A percentile compares a stretch with the other conserved stretches of the same genome.
phyloP scores from a whole-genome alignment of 331 rosid genomes.

The Phaseolus coccineus region DNA sequence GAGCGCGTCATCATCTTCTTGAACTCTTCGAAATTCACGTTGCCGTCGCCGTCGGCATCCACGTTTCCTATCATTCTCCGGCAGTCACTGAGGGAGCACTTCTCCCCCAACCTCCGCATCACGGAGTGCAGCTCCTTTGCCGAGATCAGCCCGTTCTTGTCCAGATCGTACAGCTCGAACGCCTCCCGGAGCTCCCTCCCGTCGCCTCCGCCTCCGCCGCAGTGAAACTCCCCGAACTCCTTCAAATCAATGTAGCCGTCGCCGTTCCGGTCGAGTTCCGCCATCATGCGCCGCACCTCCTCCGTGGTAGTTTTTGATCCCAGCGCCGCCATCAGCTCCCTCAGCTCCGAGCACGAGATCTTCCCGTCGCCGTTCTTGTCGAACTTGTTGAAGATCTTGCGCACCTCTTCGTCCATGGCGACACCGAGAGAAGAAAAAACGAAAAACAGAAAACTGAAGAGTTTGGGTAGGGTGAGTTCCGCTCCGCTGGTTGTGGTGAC shows the following conservation, averaged over 20 bases:
- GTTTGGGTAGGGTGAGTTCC: neutral
- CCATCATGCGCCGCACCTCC: slow-evolving; percentile 77
- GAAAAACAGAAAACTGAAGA: neutral
- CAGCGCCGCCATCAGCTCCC: slow-evolving; percentile 56
- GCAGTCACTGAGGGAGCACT: slow-evolving; percentile 77
- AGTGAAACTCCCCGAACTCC: slow-evolving; percentile 77
- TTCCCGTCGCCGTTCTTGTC: slow-evolving; percentile 94
- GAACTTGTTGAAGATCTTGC: slow-evolving; percentile 78
- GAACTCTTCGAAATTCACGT: slow-evolving; percentile 92
- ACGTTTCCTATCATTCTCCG: slow-evolving; percentile 78
- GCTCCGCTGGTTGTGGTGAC: neutral
- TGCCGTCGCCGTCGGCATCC: slow-evolving; percentile 85
- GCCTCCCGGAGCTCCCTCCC: slow-evolving; percentile 80
- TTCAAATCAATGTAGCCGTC: slow-evolving; percentile 82
- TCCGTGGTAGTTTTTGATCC: slow-evolving; percentile 67
- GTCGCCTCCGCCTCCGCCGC: slow-evolving; percentile 27
- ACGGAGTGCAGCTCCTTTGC: slow-evolving; percentile 78
- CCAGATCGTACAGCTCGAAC: slow-evolving; percentile 81
- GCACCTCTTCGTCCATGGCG: slow-evolving; percentile 73
- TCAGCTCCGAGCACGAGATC: slow-evolving; percentile 77
- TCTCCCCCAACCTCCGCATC: slow-evolving; percentile 77
- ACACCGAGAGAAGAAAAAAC: neutral
- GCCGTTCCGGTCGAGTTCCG: slow-evolving; percentile 85
- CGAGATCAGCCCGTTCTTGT: slow-evolving; percentile 88
- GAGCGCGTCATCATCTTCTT: slow-evolving; percentile 77